Conservation (phyloP, 495 filamentous ascomycete species). For the Annulohypoxylon moriforme region DNA sequence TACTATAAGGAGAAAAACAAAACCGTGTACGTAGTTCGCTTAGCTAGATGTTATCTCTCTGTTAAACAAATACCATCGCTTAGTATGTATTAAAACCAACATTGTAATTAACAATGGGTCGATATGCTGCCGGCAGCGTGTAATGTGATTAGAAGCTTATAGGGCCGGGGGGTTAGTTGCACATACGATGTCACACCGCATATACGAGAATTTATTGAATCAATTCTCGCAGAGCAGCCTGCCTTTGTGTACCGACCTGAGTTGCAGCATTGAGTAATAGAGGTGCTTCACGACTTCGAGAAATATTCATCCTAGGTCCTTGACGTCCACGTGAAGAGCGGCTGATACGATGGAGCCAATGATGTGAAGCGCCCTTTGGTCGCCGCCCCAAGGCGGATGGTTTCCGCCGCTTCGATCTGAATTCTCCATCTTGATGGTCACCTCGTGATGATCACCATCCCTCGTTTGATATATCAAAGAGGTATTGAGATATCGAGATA, state of each 20-base stretch:
- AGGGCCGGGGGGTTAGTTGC: slow-evolving; percentile 3
- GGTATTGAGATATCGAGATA: slow-evolving; percentile 9
- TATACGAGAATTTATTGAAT: slow-evolving; percentile 36
- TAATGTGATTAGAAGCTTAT: slow-evolving; percentile 21
- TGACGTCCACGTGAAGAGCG: slow-evolving; percentile 28
- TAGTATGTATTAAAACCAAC: neutral
- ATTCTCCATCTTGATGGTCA: slow-evolving; percentile 4
- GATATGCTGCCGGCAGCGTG: slow-evolving; percentile 4
- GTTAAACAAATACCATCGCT: neutral
- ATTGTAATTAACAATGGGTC: neutral
- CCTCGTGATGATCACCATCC: slow-evolving; percentile 30
- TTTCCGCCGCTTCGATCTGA: slow-evolving; percentile 15
- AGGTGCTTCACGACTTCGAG: slow-evolving; percentile 1
- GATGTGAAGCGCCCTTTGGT: neutral
- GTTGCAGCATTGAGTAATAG: neutral
- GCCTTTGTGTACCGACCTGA: slow-evolving; percentile 3
- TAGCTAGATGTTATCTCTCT: neutral
- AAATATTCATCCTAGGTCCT: neutral
- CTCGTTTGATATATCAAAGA: neutral
- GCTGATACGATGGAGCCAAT: slow-evolving; percentile 41
- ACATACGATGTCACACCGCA: slow-evolving; percentile 42
- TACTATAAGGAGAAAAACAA: neutral
- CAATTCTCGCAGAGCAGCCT: slow-evolving; percentile 8
- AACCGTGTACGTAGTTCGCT: neutral
- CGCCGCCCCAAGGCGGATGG: neutral